phyloP scores from a whole-genome alignment of 192 early-diverging fungal species.

The Coemansia sp. region DNA sequence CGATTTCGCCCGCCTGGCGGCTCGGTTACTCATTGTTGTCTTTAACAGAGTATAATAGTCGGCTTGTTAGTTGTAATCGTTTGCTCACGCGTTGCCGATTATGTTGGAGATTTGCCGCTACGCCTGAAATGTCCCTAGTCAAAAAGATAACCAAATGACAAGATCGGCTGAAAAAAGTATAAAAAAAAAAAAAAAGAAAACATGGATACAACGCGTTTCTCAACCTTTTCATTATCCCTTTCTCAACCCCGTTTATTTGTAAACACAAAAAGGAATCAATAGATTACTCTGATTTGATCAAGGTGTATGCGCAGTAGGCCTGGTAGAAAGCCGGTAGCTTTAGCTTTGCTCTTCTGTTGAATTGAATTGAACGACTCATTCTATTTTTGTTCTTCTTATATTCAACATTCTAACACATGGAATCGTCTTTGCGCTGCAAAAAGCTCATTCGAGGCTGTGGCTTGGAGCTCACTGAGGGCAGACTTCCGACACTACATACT shows the following conservation, averaged over 20 bases:
- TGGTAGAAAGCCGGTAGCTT: neutral
- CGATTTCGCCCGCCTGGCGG: conserved; percentile 35
- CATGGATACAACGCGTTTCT: neutral
- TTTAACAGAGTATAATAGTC: neutral
- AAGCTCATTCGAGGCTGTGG: conserved; percentile 31
- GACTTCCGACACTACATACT: conserved; percentile 23
- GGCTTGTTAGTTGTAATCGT: neutral
- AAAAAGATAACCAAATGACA: neutral
- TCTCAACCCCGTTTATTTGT: neutral
- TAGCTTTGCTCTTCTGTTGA: neutral
- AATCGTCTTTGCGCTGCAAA: conserved; percentile 2
- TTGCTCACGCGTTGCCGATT: neutral
- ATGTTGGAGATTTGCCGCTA: neutral
- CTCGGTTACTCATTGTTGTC: conserved; percentile 33
- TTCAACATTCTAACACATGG: neutral
- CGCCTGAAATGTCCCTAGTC: neutral
- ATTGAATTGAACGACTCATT: neutral
- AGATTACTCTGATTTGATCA: neutral
- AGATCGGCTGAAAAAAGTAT: conserved; percentile 9
- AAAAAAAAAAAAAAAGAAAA: conserved; percentile 8
- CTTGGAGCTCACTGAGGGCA: conserved; percentile 13
- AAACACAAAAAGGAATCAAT: neutral
- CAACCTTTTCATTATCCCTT: neutral
- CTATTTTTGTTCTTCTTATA: neutral
- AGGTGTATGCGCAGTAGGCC: neutral